Conservation (phyloP, 441 rosid species). For the Gossypium davidsonii region DNA sequence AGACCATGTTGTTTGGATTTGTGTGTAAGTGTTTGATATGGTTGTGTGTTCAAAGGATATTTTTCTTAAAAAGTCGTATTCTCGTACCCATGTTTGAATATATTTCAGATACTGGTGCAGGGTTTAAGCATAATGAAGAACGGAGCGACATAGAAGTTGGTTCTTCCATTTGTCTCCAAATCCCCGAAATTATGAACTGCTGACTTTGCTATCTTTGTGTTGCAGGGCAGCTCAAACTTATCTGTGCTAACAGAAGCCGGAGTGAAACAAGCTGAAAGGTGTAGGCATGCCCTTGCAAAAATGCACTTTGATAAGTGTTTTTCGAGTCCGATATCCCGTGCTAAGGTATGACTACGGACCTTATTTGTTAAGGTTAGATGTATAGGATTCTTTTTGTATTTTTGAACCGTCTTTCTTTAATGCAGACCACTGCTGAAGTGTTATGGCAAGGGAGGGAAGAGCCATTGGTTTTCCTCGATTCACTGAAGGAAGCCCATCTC, state of each 20-base stretch:
- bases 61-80: background rate
- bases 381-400: background rate
- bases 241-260: slow-evolving; percentile 55
- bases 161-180: background rate
- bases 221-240: slow-evolving; percentile 55
- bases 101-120: background rate
- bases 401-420: background rate
- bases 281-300: slow-evolving; percentile 38
- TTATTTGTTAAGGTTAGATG: background rate
- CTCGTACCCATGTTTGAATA: background rate
- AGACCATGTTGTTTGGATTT: background rate
- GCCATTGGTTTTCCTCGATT: slow-evolving; percentile 52
- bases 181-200: background rate
- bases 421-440: slow-evolving; percentile 57
- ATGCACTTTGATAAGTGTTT: slow-evolving; percentile 47
- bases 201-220: slow-evolving; percentile 10
- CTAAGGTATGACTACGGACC: slow-evolving; percentile 35
- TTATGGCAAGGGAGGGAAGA: slow-evolving; percentile 54
- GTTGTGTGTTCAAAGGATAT: background rate
- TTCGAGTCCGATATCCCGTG: slow-evolving; percentile 65
- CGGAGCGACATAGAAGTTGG: background rate
- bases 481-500: slow-evolving; percentile 55
- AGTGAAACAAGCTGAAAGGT: slow-evolving; percentile 49
- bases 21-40: background rate
- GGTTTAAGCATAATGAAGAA: background rate